A percentile compares a stretch with the other conserved stretches of the same genome.
Evolutionary conservation across 331 rosid species (phyloP).

Genomic region (Stylosanthes scabra): DNA sequence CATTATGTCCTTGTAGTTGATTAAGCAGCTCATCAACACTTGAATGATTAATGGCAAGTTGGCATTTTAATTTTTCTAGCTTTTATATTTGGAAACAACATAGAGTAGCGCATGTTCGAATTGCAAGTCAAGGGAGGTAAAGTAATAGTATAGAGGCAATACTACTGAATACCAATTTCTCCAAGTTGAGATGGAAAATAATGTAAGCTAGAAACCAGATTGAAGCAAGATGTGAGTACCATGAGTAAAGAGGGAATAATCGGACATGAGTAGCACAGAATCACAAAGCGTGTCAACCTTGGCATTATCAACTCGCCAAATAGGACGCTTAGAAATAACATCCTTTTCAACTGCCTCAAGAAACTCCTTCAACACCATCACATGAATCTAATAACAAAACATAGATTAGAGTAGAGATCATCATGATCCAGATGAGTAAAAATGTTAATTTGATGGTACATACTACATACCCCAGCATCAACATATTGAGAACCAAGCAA

Average conservation of each 20-base stretch:
- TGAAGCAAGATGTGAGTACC: conserved; percentile 52
- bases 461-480: conserved; percentile 72
- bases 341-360: conserved; percentile 67
- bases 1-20: conserved; percentile 23
- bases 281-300: conserved; percentile 61
- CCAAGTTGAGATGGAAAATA: conserved; percentile 10
- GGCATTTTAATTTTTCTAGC: not conserved
- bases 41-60: conserved; percentile 9
- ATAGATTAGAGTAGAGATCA: conserved; percentile 38
- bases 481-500: conserved; percentile 76
- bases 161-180: conserved; percentile 1
- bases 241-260: conserved; percentile 75
- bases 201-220: not conserved
- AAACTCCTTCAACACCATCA: conserved; percentile 64
- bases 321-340: conserved; percentile 71
- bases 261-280: conserved; percentile 75
- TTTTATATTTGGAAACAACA: conserved; percentile 19
- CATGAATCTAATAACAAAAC: conserved; percentile 52
- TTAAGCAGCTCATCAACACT: conserved; percentile 16
- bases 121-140: conserved; percentile 3
- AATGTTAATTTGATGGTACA: not conserved
- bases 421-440: conserved; percentile 7
- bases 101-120: not conserved
- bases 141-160: conserved; percentile 20
- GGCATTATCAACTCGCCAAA: conserved; percentile 78